Evolutionary conservation across 768 basidiomycete species (phyloP).

Genomic region (Termitomyces heimii): DNA sequence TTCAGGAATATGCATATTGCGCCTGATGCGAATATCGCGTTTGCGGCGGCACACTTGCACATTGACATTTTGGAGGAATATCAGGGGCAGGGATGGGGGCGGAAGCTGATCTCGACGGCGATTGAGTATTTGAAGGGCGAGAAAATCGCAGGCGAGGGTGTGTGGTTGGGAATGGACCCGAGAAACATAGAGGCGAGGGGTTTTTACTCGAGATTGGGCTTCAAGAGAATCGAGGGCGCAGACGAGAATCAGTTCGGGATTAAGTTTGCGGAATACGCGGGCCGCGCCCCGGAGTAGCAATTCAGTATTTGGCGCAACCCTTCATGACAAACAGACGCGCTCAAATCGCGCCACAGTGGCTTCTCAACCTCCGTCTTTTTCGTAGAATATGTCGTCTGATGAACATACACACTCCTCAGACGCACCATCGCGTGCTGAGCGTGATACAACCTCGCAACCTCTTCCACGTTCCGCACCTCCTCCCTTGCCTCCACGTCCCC

Average conservation of each 20-base stretch:
- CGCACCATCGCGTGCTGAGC: background rate
- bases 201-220: conserved; percentile 64
- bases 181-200: conserved; percentile 51
- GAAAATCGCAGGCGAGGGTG: conserved; percentile 31
- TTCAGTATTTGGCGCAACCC: conserved; percentile 4
- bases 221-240: conserved; percentile 48
- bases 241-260: conserved; percentile 49
- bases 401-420: background rate
- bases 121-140: conserved; percentile 47
- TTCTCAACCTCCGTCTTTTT: background rate
- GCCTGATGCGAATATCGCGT: conserved; percentile 48
- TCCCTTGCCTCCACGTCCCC: background rate
- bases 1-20: conserved; percentile 37
- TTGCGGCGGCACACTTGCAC: conserved; percentile 72
- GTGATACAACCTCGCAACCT: background rate
- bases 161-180: conserved; percentile 70
- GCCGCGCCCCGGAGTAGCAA: background rate
- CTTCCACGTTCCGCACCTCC: background rate
- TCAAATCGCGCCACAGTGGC: background rate
- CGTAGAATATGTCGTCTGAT: conserved; percentile 4
- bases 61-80: conserved; percentile 64
- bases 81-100: conserved; percentile 70
- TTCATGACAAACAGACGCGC: conserved; percentile 10
- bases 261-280: conserved; percentile 35
- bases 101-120: conserved; percentile 49